A percentile compares a stretch with the other conserved stretches of the same genome.
Evolutionary conservation across 2,329 filamentous ascomycete genomes (phyloP).

Genomic region (Aaosphaeria pasadenensis): DNA sequence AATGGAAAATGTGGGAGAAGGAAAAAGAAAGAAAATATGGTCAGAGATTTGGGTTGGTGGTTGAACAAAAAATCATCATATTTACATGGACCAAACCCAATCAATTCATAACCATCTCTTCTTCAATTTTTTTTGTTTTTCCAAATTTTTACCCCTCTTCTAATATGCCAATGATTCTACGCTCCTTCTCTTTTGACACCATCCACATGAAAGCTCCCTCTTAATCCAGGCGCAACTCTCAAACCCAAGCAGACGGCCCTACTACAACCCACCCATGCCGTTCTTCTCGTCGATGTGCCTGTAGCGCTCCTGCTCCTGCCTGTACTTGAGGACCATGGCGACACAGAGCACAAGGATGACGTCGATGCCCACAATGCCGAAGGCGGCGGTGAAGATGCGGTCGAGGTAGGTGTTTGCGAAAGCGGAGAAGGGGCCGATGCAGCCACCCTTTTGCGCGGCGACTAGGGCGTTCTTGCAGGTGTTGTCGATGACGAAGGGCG

Average conservation of each 20-base stretch:
- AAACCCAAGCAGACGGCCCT: too few species aligned
- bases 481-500: conserved; percentile 67
- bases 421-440: conserved; percentile 63
- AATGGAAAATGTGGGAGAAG: too few species aligned
- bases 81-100: background rate
- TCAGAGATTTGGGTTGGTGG: too few species aligned
- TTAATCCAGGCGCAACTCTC: background rate
- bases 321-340: conserved; percentile 75
- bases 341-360: conserved; percentile 66
- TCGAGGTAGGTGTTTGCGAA: conserved; percentile 72
- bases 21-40: too few species aligned
- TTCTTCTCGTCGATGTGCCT: conserved; percentile 78
- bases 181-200: background rate
- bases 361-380: conserved; percentile 73
- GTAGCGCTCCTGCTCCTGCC: conserved; percentile 76
- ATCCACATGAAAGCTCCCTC: background rate
- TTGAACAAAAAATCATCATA: too few species aligned
- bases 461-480: conserved; percentile 68
- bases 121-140: background rate
- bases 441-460: conserved; percentile 68
- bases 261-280: conserved; percentile 25
- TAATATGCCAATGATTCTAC: background rate
- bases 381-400: conserved; percentile 73
- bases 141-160: background rate
- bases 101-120: background rate